Percentiles rank a stretch among this genome's conserved stretches.
phyloP scores from a whole-genome alignment of 2,329 filamentous ascomycete species.

The Talaromyces sp. region DNA sequence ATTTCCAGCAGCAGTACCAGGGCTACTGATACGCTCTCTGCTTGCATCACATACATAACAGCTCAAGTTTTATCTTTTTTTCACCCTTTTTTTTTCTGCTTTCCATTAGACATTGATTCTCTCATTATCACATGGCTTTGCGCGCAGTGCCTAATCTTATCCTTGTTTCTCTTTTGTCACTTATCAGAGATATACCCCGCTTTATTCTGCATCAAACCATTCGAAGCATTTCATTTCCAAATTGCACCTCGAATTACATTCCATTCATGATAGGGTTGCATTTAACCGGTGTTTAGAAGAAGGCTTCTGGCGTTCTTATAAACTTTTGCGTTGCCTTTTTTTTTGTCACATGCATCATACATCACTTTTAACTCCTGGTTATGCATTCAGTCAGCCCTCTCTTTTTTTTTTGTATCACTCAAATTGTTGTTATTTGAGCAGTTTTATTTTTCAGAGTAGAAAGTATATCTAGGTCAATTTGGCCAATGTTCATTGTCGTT shows the following conservation, averaged over 20 bases:
- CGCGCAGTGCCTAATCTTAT: not conserved
- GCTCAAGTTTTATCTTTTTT: not conserved
- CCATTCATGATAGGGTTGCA: not conserved
- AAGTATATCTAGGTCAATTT: not conserved
- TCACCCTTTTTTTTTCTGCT: not conserved
- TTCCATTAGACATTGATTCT: not conserved
- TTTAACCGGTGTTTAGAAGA: not conserved
- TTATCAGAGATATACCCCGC: not conserved
- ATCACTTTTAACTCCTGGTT: not conserved
- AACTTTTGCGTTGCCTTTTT: not conserved
- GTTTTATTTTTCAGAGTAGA: not conserved
- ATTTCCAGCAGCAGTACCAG: conserved; percentile 15
- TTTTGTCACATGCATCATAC: not conserved
- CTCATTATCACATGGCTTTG: not conserved
- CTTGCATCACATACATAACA: not conserved
- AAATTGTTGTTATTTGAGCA: not conserved
- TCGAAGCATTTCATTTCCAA: not conserved
- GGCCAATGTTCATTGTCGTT: not conserved
- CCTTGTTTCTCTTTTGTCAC: not conserved
- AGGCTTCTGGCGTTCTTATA: not conserved
- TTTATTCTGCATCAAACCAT: not conserved
- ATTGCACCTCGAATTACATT: not conserved
- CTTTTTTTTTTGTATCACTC: not conserved
- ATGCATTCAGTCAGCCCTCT: not conserved
- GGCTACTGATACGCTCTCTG: not conserved